Base-by-base conservation (phyloP, 2,329 filamentous ascomycete genomes). In the Trichoderma atrobrunneum region DNA sequence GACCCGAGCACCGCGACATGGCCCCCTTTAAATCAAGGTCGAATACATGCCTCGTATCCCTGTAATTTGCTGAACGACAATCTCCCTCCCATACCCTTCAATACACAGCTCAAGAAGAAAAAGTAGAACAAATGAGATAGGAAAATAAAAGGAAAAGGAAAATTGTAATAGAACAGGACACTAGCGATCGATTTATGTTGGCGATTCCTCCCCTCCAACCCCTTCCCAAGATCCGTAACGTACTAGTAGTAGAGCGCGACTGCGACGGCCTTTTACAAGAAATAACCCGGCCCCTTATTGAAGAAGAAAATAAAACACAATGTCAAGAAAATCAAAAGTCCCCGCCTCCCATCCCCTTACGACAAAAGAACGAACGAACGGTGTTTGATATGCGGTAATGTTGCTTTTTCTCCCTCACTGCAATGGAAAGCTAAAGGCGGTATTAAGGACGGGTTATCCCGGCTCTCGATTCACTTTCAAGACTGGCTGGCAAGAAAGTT, bases 401-500 rank as follows among this genome's bases (percentile, higher is more conserved):
- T 63, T 63, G 34, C 51, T 24, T 43, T 43, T 64, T 59, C 26
- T 18, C 34, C 36, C 39, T 10, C 26, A 28, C 57, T 18, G 7
- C 43, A n/a, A 21, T 43, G 64, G 36, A 48, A 62, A 24, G 16
- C 59, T 21, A 63, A 14, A 61, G 30, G 26, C 59, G 18, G 28
- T 21, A 60, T 59, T 14, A 56, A 28, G 28, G 3, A 21, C n/a
- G 30, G 21, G 34, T 60, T 34, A 28, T 30, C 16, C 39, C 18
- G 36, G 39, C 57, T 43, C 39, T 43, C 16, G 34, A 39, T n/a
- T 57, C 12, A 14, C 61, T n/a, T 36, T 72, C 78, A 89, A 72
- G 87, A 88, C 78, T 87, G 86, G 79, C 81, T 88, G 57, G 87
- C 87, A 73, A 89, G 82, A 76, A 83, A 83, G 77, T 89, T 88